A percentile compares a stretch with the other conserved stretches of the same genome.
Evolutionary conservation across 768 basidiomycete genomes (phyloP).

Genomic region (Leccinum disarticulatum): DNA sequence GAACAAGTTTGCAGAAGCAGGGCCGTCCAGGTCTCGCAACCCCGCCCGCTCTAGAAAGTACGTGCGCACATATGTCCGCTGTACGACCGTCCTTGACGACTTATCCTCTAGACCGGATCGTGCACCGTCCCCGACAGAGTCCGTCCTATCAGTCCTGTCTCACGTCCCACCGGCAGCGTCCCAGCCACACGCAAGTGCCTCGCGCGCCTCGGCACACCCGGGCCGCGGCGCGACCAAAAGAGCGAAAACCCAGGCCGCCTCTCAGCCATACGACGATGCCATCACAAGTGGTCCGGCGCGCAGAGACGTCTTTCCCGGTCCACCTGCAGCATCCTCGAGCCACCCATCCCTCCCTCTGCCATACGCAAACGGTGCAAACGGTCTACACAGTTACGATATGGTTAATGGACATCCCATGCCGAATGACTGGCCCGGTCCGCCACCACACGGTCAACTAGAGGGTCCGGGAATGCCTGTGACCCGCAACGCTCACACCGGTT

Average conservation of each 20-base stretch:
- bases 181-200: conserved; percentile 28
- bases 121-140: conserved; percentile 69
- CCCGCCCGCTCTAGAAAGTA: conserved; percentile 63
- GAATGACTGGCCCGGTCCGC: conserved; percentile 51
- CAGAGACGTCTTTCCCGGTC: conserved; percentile 47
- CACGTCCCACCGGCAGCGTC: conserved; percentile 47
- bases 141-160: conserved; percentile 68
- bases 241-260: conserved; percentile 36
- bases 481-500: conserved; percentile 35
- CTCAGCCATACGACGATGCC: conserved; percentile 42
- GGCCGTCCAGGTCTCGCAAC: conserved; percentile 47
- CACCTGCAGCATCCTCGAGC: conserved; percentile 46
- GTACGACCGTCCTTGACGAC: neutral
- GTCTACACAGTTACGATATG: conserved; percentile 42
- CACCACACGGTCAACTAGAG: conserved; percentile 57
- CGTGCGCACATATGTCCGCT: conserved; percentile 21
- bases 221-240: conserved; percentile 45
- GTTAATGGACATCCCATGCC: conserved; percentile 34
- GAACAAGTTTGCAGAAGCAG: conserved; percentile 41
- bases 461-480: conserved; percentile 79
- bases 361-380: conserved; percentile 37
- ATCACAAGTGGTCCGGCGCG: conserved; percentile 40
- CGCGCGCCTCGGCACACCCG: conserved; percentile 31
- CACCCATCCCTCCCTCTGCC: conserved; percentile 58
- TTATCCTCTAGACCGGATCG: conserved; percentile 53